Conservation (phyloP, 208 protist species). For the Leishmania martiniquensis region DNA sequence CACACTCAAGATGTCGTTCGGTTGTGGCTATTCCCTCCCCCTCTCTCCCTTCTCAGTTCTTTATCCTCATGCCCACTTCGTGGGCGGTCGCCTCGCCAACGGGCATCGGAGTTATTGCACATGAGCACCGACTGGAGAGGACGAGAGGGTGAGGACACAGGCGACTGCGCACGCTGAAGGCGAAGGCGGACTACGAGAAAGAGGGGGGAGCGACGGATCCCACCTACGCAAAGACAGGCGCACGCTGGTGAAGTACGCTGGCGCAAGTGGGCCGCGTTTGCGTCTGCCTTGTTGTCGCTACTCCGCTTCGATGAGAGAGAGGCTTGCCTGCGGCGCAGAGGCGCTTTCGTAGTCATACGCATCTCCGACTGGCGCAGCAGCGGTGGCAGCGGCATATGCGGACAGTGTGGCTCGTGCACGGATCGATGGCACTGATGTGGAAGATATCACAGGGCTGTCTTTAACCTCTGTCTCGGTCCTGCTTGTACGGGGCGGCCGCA, state of each 20-base stretch:
- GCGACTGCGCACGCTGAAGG: neutral
- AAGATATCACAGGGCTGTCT: neutral
- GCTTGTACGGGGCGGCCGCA: constrained; percentile 9
- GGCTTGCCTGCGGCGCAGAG: no score
- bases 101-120: neutral
- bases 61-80: neutral
- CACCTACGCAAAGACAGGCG: neutral
- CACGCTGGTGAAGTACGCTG: neutral
- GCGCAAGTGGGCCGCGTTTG: no score
- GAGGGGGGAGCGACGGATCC: neutral
- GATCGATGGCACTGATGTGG: constrained; percentile 20
- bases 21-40: neutral
- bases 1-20: neutral
- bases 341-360: constrained; percentile 16
- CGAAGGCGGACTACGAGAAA: neutral
- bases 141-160: no score
- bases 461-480: neutral
- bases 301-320: no score
- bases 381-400: neutral
- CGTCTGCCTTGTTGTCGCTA: no score
- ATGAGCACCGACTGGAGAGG: no score
- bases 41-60: neutral
- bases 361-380: neutral
- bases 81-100: neutral
- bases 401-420: neutral